These are phyloP conservation scores for Heliamphora exappendiculata DNA, from an alignment of 148 eudicot species.

Conservation along the genomic window DNA sequence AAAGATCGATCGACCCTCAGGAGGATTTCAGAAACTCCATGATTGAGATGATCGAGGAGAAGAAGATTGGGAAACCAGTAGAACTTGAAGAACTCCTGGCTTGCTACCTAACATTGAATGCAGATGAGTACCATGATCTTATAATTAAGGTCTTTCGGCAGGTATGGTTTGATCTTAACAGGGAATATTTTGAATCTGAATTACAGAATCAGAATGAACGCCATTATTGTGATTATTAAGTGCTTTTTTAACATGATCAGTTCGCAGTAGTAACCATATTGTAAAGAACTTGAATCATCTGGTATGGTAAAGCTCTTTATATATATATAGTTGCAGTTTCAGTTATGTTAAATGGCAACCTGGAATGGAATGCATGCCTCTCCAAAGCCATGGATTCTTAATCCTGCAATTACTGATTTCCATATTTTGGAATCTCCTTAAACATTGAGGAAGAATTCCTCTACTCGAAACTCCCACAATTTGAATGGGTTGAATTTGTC, in stretches of 20 bases:
- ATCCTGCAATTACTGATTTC: not conserved
- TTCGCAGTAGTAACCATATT: too few relatives aligned
- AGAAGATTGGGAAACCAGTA: slow-evolving; percentile 39
- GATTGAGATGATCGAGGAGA: slow-evolving; percentile 75
- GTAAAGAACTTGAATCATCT: not conserved
- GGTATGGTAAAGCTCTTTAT: not conserved
- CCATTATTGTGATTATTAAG: not conserved
- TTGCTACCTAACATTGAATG: slow-evolving; percentile 65
- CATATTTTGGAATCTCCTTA: too few relatives aligned
- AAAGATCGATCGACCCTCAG: slow-evolving; percentile 52
- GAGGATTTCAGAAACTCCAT: slow-evolving; percentile 70
- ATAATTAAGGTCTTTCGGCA: slow-evolving; percentile 69
- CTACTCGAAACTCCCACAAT: too few relatives aligned
- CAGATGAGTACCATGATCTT: slow-evolving; percentile 65
- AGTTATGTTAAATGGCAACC: too few relatives aligned
- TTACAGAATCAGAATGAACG: not conserved
- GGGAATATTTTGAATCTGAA: slow-evolving; percentile 17
- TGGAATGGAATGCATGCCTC: too few relatives aligned
- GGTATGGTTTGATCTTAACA: slow-evolving; percentile 63
- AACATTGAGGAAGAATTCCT: too few relatives aligned
- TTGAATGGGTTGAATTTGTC: too few relatives aligned
- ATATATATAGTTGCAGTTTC: not conserved
- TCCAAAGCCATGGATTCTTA: not conserved
- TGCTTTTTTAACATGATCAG: not conserved
- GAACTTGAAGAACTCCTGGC: slow-evolving; percentile 80